These are phyloP conservation scores for Mucor saturninus DNA, from an alignment of 371 early-diverging fungal species.

Conservation along the genomic window DNA sequence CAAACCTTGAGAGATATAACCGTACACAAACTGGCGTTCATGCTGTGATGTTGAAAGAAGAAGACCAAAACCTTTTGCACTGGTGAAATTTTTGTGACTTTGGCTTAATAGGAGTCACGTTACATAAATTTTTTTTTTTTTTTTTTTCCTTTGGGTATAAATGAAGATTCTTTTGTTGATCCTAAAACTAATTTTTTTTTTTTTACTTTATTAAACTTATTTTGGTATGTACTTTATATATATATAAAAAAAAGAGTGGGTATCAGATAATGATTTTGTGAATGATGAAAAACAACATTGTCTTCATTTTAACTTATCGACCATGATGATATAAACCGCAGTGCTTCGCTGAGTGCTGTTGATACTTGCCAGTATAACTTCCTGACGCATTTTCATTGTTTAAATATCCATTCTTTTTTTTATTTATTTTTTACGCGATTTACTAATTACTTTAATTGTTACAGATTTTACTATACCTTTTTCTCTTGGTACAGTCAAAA, in stretches of 20 bases:
- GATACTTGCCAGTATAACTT: constrained; percentile 52
- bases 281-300: constrained; percentile 37
- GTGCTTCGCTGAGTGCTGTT: constrained; percentile 51
- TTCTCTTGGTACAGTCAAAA: neutral
- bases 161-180: neutral
- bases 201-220: neutral
- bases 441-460: neutral
- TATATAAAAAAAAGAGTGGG: neutral
- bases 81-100: no score
- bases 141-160: neutral
- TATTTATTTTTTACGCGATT: neutral
- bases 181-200: neutral
- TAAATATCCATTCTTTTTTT: neutral
- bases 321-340: constrained; percentile 48
- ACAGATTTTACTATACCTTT: neutral
- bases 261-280: constrained; percentile 3
- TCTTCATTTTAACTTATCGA: constrained; percentile 50
- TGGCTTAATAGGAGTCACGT: no score
- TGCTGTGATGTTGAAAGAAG: constrained; percentile 6
- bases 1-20: constrained; percentile 2
- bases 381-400: constrained; percentile 28
- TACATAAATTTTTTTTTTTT: no score
- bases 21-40: neutral
- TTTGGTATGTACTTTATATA: neutral
- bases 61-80: neutral